Conservation (phyloP, 2,329 filamentous ascomycete genomes). For the Boeremia exigua region DNA sequence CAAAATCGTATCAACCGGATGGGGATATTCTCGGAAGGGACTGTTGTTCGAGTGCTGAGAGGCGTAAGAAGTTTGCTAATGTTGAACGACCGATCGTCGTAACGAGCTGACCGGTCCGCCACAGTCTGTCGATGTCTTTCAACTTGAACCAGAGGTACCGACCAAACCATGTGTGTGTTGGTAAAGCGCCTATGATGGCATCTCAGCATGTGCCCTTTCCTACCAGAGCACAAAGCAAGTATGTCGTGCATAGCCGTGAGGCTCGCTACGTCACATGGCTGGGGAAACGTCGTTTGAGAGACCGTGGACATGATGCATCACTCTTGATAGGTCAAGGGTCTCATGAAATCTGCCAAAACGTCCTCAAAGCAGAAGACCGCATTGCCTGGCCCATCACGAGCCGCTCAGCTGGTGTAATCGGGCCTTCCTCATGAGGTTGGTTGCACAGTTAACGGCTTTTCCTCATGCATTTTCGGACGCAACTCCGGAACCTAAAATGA, state of each 20-base stretch:
- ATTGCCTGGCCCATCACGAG: conserved; percentile 6
- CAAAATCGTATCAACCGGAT: background rate
- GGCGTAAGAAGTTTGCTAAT: background rate
- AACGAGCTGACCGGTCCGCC: conserved; percentile 1
- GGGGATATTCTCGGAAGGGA: conserved; percentile 1
- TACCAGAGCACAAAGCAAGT: conserved; percentile 6
- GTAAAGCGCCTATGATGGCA: background rate
- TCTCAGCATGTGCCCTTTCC: background rate
- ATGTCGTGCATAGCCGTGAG: conserved; percentile 7
- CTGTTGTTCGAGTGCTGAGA: background rate
- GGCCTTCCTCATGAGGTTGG: conserved; percentile 4
- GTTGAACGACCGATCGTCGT: background rate
- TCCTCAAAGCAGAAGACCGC: conserved; percentile 3
- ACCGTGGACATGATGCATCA: background rate
- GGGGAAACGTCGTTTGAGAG: background rate
- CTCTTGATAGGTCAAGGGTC: background rate
- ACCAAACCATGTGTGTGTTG: background rate
- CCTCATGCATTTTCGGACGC: conserved; percentile 2
- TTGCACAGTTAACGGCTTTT: conserved; percentile 13
- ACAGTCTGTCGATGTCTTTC: background rate
- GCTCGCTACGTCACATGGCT: conserved; percentile 7
- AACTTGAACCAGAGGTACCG: background rate
- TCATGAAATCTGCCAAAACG: background rate
- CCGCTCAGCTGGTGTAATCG: conserved; percentile 8
- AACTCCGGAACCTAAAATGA: background rate